Evolutionary conservation across 495 filamentous ascomycete species (phyloP), one percentile per base, ranked within the genome.

Genomic region (Neurospora sp.): DNA sequence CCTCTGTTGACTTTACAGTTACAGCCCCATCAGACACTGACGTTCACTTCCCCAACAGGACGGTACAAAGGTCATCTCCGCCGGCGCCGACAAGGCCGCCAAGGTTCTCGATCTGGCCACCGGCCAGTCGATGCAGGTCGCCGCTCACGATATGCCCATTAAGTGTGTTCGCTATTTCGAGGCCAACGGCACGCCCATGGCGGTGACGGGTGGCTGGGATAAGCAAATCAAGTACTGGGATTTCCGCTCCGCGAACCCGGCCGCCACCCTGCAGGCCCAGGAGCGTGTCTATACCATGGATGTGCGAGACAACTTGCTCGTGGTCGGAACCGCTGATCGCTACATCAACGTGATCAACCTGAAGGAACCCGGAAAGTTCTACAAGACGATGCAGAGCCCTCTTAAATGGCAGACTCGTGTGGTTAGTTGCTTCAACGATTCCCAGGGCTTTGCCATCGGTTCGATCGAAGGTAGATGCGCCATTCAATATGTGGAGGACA

Each of bases 191-290:
- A 79, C 81, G 71, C 91, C 84, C 75, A 89, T 96, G 79, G 85
- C 97, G 40, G 90, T 94, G 35, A 96, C 95, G 2, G 95, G 95
- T 42, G 94, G 92, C 3, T 98, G 95, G 95, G 95, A 98, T 83
- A 96, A 96, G 85, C 96, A 90, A 2, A 84, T 98, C 81, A 97
- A 96, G 80, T 97, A 95, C 83, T 98, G 95, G 95, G 95, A 98
- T 80, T 81, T 97, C 69, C 90, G 94, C 20, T 85, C 88, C 74
- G 81, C 84, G 42, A 65, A 65, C 22, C 88, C 93, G 6, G 89
- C 90, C 39, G 92, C 86, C 1, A 81, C 84, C 9, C 72, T 97
- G 27, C 82, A 85, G 8, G 91, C 90, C 76, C 90, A 92, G 77
- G 94, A 98, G 75, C 89, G 95, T 41, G 88, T 97, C 39, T 98